A percentile compares a stretch with the other conserved stretches of the same genome.
phyloP scores from a whole-genome alignment of 106 monocot species.

The Amphibolis antarctica region DNA sequence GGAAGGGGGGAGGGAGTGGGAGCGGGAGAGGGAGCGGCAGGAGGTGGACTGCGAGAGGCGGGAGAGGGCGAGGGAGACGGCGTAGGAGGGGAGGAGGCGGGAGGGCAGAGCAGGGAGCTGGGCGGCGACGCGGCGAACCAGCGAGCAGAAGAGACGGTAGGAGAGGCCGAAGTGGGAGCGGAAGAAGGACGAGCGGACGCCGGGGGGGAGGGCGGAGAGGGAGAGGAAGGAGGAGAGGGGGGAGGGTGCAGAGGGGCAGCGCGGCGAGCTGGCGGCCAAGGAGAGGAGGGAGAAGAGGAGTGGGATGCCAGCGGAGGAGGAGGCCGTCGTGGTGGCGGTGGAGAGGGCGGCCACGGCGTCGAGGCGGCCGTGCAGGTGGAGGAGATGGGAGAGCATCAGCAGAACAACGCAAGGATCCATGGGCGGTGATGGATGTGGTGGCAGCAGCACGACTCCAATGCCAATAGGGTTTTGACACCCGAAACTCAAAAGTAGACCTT shows the following conservation, averaged over 20 bases:
- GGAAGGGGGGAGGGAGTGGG: neutral
- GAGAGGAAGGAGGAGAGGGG: conserved; percentile 9
- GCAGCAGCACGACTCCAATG: no score
- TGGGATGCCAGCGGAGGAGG: conserved; percentile 13
- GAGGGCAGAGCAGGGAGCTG: neutral
- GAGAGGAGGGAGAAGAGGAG: conserved; percentile 15
- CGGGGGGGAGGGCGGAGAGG: conserved; percentile 21
- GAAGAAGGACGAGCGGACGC: conserved; percentile 2
- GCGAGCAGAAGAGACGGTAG: conserved; percentile 5
- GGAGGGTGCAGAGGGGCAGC: neutral
- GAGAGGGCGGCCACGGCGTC: neutral
- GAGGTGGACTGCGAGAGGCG: neutral
- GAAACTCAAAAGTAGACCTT: no score
- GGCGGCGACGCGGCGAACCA: neutral
- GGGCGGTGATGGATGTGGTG: no score
- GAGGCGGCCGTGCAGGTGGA: neutral
- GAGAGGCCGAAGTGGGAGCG: conserved; percentile 1
- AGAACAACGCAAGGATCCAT: neutral
- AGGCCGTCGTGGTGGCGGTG: neutral
- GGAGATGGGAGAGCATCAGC: neutral
- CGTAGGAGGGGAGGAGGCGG: neutral
- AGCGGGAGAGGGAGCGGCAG: neutral
- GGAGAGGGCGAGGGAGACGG: neutral
- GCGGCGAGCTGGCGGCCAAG: conserved; percentile 12
- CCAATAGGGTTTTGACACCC: no score